Base-by-base conservation (phyloP, 768 basidiomycete species). In the Amanita pseudoporphyria region DNA sequence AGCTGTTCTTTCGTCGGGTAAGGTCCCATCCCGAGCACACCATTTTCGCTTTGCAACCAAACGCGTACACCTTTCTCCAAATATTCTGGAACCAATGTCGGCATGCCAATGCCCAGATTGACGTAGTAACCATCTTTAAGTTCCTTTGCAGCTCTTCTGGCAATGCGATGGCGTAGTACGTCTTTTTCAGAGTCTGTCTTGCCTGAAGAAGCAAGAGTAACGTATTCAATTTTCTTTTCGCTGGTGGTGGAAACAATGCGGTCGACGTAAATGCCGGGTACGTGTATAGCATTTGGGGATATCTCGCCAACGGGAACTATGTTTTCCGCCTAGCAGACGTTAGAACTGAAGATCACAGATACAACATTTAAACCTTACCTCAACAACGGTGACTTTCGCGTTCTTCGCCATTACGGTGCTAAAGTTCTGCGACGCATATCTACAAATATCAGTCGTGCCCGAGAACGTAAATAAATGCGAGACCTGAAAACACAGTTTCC, bases 31-130 rank as follows among this genome's bases (percentile, higher is more conserved):
- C 88, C 88, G 51, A 93, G 70, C 52, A 93, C 82, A 30, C 90
- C 90, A 54, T 93, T 93, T 71, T 93, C 90, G 61, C 87, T 90
- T 64, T 93, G 90, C 61, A 89, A 58, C 86, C 87, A 91, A n/a
- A 93, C 89, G 45, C 74, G 76, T 9, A 90, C 80, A 47, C 78
- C 82, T 51, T 79, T 73, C 41, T 78, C 77, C 37, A 91, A 63
- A 63, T 84, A 80, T 58, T 87, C 87, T 0, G 90, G 87, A 18
- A 91, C 85, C 9, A 93, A 76, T 5, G 89, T 93, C 26, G 89
- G 90, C 80, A 93, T 93, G 21, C 90, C 90, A 56, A 93, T 90
- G 24, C 90, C 90, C 50, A 93, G 69, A 55, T 93, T 93, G 53
- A 92, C 89, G 54, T 90, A 84, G 70, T 74, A 90, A 0, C 90